Percentiles rank a stretch among this genome's conserved stretches.
phyloP scores from a whole-genome alignment of 495 filamentous ascomycete species.

The Hypoxylon fragiforme region DNA sequence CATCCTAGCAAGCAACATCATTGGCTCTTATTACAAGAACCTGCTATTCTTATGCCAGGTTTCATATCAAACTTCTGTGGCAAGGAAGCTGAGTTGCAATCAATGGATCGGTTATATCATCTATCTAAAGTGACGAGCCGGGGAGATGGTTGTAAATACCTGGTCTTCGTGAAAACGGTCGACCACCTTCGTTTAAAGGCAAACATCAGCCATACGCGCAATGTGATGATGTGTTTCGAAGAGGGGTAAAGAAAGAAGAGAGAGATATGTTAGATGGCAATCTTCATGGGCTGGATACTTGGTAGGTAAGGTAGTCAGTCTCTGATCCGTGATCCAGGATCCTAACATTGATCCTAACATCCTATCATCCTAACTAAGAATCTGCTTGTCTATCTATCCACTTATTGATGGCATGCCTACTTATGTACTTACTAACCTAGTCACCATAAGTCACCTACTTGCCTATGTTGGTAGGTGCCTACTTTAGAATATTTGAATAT shows the following conservation, averaged over 20 bases:
- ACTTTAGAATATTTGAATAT: not conserved
- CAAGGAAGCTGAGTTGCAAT: slow-evolving; percentile 17
- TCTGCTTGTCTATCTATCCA: no score
- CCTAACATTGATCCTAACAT: slow-evolving; percentile 1
- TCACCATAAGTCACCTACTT: no score
- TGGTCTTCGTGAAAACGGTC: no score
- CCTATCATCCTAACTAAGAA: no score
- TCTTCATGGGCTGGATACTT: not conserved
- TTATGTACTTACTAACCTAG: no score
- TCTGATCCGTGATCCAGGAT: not conserved
- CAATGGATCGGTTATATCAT: slow-evolving; percentile 7
- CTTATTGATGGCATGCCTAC: no score
- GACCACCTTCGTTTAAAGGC: slow-evolving; percentile 14
- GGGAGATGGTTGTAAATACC: slow-evolving; percentile 21
- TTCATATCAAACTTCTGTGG: slow-evolving; percentile 7
- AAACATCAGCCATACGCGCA: slow-evolving; percentile 18
- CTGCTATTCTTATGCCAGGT: slow-evolving; percentile 15
- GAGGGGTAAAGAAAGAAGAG: slow-evolving; percentile 8
- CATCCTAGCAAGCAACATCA: slow-evolving; percentile 23
- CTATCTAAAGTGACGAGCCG: not conserved
- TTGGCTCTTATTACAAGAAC: slow-evolving; percentile 14
- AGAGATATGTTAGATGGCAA: slow-evolving; percentile 1
- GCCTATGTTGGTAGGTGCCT: not conserved
- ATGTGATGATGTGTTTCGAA: slow-evolving; percentile 1
- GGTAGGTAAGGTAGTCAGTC: no score